These are phyloP conservation scores for Gardenia jasminoides DNA, from an alignment of 257 asterid species.

Conservation along the genomic window DNA sequence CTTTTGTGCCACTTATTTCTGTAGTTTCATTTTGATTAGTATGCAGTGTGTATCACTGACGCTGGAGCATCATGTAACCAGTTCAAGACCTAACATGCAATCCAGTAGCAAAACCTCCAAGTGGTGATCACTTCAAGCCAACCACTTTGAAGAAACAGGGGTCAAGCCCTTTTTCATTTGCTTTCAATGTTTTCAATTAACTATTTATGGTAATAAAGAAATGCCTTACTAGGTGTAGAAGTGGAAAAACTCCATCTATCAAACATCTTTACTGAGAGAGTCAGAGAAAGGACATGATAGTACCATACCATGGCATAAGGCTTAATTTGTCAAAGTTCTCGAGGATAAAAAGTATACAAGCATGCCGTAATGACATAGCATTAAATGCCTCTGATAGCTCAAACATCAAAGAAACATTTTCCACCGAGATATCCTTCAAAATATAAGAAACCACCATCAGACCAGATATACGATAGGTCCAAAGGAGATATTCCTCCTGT, in stretches of 20 bases:
- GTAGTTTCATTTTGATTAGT: background rate
- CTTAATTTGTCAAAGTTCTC: conserved; percentile 68
- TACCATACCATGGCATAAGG: conserved; percentile 61
- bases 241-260: background rate
- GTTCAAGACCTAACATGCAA: background rate
- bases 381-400: conserved; percentile 93
- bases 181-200: background rate
- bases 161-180: no score
- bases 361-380: conserved; percentile 68
- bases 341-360: conserved; percentile 79
- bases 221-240: background rate
- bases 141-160: no score
- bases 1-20: background rate
- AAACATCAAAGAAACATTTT: conserved; percentile 79
- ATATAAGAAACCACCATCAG: conserved; percentile 32
- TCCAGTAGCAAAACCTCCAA: background rate
- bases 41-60: background rate
- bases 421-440: conserved; percentile 76
- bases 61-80: background rate
- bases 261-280: background rate
- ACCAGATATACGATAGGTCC: background rate
- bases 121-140: background rate
- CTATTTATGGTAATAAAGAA: background rate
- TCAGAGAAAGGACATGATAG: background rate
- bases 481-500: background rate